Evolutionary conservation across 805 yeast genomes (phyloP).

Genomic region (Myxozyma kluyveri): DNA sequence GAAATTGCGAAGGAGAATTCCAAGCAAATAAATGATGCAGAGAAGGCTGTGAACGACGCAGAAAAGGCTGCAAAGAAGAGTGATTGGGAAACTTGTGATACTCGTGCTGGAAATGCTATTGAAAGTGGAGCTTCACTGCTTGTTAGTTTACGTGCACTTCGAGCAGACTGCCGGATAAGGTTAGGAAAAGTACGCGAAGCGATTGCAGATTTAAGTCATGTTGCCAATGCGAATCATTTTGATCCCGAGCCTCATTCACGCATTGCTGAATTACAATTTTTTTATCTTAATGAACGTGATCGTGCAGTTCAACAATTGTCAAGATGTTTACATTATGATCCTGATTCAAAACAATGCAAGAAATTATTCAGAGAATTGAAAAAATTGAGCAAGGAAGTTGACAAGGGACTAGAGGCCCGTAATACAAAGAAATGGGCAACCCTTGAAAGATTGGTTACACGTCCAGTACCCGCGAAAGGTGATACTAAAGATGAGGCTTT

Average conservation of each 20-base stretch:
- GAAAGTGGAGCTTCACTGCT: conserved; percentile 33
- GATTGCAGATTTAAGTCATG: conserved; percentile 37
- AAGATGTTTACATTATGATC: conserved; percentile 73
- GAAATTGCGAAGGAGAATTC: not conserved
- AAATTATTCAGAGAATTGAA: conserved; percentile 31
- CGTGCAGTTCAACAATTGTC: conserved; percentile 53
- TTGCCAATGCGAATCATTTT: conserved; percentile 32
- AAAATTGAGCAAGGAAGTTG: conserved; percentile 23
- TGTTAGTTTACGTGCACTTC: conserved; percentile 32
- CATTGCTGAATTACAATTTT: conserved; percentile 45
- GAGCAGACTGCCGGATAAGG: conserved; percentile 38
- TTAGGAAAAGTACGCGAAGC: conserved; percentile 38
- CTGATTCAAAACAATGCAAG: conserved; percentile 65
- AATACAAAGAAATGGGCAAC: conserved; percentile 19
- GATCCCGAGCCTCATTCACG: conserved; percentile 33
- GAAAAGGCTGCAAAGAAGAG: conserved; percentile 14
- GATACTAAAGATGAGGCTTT: conserved; percentile 24
- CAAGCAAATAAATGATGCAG: conserved; percentile 25
- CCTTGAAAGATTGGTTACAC: conserved; percentile 1
- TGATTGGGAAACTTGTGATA: conserved; percentile 32
- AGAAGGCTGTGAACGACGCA: conserved; percentile 24
- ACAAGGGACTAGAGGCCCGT: conserved; percentile 11
- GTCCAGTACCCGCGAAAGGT: conserved; percentile 3
- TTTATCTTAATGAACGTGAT: conserved; percentile 53
- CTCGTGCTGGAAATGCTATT: conserved; percentile 34